Conservation (phyloP, 2,329 filamentous ascomycete species). For the Hymenoscyphus linearis region DNA sequence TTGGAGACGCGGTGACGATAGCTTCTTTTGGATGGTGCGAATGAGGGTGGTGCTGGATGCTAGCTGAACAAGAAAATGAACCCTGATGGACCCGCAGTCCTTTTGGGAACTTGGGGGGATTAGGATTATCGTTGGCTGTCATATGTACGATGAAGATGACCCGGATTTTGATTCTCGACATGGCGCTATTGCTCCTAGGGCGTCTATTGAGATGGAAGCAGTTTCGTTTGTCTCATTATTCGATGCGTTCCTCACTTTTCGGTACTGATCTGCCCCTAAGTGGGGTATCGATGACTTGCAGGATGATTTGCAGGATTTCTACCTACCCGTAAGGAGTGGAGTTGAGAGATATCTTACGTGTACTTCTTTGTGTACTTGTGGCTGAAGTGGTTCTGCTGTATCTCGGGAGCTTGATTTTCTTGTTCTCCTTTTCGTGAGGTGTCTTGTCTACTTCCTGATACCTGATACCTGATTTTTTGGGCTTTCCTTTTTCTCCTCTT, state of each 20-base stretch:
- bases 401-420: neutral
- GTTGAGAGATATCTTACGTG: neutral
- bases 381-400: neutral
- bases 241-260: neutral
- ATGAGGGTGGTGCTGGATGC: neutral
- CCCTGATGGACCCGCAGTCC: neutral
- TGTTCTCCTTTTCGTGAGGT: neutral
- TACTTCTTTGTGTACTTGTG: neutral
- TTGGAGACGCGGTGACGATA: conserved; percentile 50
- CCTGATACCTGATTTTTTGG: no score
- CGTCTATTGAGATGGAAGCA: neutral
- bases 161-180: neutral
- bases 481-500: no score
- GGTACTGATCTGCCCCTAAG: neutral
- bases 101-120: neutral
- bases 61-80: neutral
- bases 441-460: neutral
- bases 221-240: neutral
- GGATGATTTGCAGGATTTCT: neutral
- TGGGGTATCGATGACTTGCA: neutral
- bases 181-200: neutral
- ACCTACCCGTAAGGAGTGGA: neutral
- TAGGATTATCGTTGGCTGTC: neutral
- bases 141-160: neutral
- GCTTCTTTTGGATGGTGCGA: conserved; percentile 38